Conservation (phyloP, 208 protist species). For the Leishmania turanica region DNA sequence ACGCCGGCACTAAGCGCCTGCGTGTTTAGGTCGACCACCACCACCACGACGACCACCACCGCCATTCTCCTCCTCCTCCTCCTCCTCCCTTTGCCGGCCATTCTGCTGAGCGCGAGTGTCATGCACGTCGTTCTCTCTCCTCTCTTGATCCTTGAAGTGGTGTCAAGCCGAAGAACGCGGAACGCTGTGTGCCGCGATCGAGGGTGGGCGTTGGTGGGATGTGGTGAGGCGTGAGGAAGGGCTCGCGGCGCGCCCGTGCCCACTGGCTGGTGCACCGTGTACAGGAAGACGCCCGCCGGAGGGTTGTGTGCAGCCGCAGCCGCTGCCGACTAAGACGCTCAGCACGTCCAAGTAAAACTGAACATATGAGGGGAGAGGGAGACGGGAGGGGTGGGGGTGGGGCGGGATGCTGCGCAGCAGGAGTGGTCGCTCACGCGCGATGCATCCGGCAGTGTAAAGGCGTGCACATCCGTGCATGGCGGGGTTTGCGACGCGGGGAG, state of each 20-base stretch:
- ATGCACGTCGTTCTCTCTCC: not conserved
- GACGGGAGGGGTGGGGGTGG: not conserved
- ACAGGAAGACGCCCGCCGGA: not conserved
- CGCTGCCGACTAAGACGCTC: not conserved
- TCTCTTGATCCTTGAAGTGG: not conserved
- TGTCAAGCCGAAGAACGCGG: not conserved
- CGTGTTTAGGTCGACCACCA: not conserved
- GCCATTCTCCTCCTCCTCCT: not conserved
- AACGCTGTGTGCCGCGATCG: not conserved
- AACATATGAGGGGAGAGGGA: not conserved
- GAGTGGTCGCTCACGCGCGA: not conserved
- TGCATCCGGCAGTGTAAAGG: not conserved
- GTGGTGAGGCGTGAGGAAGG: not conserved
- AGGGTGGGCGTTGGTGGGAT: not conserved
- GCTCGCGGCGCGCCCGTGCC: not conserved
- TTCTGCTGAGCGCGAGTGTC: not conserved
- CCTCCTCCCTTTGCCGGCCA: not conserved
- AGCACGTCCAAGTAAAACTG: not conserved
- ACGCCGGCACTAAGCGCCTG: conserved; percentile 6
- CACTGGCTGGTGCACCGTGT: too few species aligned
- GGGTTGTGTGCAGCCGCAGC: not conserved
- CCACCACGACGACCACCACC: not conserved
- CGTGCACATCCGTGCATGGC: not conserved
- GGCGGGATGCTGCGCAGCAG: not conserved
- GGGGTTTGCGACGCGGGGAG: not conserved